A percentile compares a stretch with the other conserved stretches of the same genome.
These are phyloP conservation scores for Ceratobasidium sp. DNA, from an alignment of 1,284 basidiomycete genomes.

Conservation along the genomic window DNA sequence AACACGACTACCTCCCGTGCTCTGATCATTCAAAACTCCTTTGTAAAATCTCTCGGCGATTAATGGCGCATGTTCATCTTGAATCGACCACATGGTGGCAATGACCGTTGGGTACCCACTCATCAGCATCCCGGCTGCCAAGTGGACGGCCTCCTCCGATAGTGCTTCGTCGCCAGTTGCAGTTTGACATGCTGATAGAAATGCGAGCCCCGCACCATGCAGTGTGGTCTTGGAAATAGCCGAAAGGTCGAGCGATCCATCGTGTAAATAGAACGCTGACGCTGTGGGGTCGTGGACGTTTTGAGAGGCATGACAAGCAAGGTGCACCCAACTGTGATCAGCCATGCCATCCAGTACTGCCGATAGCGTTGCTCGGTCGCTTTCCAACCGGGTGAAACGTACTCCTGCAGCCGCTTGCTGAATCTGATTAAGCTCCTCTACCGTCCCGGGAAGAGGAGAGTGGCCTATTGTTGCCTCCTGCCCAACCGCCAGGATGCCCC, in stretches of 20 bases:
- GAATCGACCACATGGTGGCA: not conserved
- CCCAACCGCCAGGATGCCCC: not conserved
- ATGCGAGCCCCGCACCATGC: not conserved
- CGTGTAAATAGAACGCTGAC: not conserved
- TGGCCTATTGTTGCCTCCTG: not conserved
- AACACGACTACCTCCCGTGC: not conserved
- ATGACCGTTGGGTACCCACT: not conserved
- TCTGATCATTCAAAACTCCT: not conserved
- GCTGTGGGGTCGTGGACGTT: not conserved
- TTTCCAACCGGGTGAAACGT: not conserved
- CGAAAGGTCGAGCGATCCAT: slow-evolving; percentile 3
- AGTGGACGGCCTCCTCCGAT: not conserved
- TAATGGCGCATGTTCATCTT: not conserved
- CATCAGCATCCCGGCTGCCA: not conserved
- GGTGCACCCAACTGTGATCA: slow-evolving; percentile 1
- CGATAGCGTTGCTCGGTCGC: not conserved
- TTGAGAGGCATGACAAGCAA: slow-evolving; percentile 19
- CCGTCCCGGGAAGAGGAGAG: too few relatives aligned
- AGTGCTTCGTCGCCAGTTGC: not conserved
- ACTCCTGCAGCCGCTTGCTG: too few relatives aligned
- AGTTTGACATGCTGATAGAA: not conserved
- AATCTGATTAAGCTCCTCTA: too few relatives aligned
- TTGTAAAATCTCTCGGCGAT: not conserved
- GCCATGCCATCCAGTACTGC: not conserved
- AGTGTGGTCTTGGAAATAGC: not conserved